phyloP scores from a whole-genome alignment of 2,329 filamentous ascomycete species.

The Colletotrichum salicis region DNA sequence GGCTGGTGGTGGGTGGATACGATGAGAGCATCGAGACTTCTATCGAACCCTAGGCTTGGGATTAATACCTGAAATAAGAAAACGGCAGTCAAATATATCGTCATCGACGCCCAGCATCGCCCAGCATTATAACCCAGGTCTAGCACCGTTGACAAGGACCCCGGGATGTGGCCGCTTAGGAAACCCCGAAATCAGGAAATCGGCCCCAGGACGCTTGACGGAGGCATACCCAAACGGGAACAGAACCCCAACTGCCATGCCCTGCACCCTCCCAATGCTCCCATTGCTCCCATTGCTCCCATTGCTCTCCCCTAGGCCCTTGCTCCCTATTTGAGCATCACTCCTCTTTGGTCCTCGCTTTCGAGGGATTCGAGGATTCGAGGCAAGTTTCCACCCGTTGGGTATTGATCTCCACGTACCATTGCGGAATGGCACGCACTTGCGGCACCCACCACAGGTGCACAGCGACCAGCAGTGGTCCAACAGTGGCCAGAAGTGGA shows the following conservation, averaged over 20 bases:
- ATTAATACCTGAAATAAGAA: background rate
- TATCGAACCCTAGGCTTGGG: background rate
- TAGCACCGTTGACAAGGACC: background rate
- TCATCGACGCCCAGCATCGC: constrained; percentile 6
- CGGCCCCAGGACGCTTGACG: constrained; percentile 8
- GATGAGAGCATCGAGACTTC: background rate
- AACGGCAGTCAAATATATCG: constrained; percentile 19
- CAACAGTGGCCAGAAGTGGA: background rate
- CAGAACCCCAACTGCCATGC: background rate
- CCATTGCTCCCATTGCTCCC: no score
- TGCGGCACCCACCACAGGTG: background rate
- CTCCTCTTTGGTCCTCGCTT: background rate
- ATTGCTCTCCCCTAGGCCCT: no score
- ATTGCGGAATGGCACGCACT: background rate
- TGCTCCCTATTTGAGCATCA: background rate
- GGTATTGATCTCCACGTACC: background rate
- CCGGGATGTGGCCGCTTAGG: background rate
- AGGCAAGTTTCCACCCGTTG: background rate
- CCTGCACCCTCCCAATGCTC: background rate
- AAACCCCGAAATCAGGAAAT: constrained; percentile 15
- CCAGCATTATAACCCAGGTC: background rate
- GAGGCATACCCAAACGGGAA: constrained; percentile 19
- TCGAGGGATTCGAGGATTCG: background rate
- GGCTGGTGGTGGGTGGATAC: background rate
- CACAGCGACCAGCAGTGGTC: background rate